Conservation (phyloP, 352 stramenopile species). For the Thraustotheca clavata region DNA sequence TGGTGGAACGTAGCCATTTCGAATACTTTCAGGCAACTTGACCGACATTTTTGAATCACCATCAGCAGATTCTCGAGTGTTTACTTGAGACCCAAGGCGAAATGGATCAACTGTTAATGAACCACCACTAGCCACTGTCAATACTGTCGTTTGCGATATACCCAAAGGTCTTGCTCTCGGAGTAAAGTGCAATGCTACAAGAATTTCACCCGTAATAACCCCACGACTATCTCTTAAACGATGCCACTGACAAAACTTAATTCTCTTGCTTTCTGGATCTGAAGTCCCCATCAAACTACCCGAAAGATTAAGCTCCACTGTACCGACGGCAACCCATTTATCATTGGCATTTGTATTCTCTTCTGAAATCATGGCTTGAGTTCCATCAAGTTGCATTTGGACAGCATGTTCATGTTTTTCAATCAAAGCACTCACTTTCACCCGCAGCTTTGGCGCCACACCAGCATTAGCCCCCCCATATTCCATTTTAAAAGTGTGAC, state of each 20-base stretch:
- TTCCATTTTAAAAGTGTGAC: conserved; percentile 68
- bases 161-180: conserved; percentile 26
- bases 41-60: conserved; percentile 32
- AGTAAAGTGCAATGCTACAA: conserved; percentile 71
- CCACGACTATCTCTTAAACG: conserved; percentile 69
- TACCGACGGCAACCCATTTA: conserved; percentile 70
- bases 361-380: not conserved
- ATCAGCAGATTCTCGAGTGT: conserved; percentile 16
- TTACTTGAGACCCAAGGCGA: conserved; percentile 44
- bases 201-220: conserved; percentile 76
- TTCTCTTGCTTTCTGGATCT: conserved; percentile 38
- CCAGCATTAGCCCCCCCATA: conserved; percentile 81
- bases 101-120: conserved; percentile 83
- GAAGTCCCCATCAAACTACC: conserved; percentile 77
- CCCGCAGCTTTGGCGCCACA: conserved; percentile 74
- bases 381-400: conserved; percentile 2
- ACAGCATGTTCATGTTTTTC: not conserved
- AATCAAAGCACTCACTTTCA: conserved; percentile 38
- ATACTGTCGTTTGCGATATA: not conserved
- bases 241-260: conserved; percentile 77
- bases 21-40: conserved; percentile 56
- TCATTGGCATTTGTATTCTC: not conserved
- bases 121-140: conserved; percentile 15
- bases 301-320: conserved; percentile 76
- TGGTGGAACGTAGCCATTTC: conserved; percentile 73